Evolutionary conservation across 352 stramenopile genomes (phyloP).

Genomic region (Pythium phragmiticola): DNA sequence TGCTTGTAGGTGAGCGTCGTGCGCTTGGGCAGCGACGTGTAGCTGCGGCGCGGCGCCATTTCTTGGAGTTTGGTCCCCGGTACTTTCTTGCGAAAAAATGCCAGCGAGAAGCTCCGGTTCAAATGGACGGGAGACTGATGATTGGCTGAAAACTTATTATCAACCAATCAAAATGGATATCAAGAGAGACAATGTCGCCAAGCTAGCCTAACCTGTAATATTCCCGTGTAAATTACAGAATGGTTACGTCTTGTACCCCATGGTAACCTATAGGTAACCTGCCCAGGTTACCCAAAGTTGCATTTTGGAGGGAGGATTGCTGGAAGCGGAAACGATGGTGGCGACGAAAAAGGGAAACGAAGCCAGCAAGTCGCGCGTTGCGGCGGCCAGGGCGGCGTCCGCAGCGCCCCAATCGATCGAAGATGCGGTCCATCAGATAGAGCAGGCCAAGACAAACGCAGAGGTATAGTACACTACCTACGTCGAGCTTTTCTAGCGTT

Average conservation of each 20-base stretch:
- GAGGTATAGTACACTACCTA: constrained; percentile 8
- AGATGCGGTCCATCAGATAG: constrained; percentile 15
- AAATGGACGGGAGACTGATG: not conserved
- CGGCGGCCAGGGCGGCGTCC: constrained; percentile 3
- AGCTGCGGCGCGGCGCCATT: constrained; percentile 19
- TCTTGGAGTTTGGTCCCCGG: not conserved
- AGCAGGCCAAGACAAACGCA: constrained; percentile 5
- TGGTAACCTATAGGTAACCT: no score
- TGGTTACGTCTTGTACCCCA: constrained; percentile 1
- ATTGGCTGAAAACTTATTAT: constrained; percentile 8
- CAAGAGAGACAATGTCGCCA: not conserved
- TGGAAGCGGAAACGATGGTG: constrained; percentile 3
- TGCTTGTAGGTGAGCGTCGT: constrained; percentile 29
- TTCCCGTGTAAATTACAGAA: constrained; percentile 2
- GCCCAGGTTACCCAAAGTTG: constrained; percentile 2
- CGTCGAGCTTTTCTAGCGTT: not conserved
- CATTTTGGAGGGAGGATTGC: constrained; percentile 2
- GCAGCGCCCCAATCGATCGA: not conserved
- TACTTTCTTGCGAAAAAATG: not conserved
- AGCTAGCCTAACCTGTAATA: not conserved
- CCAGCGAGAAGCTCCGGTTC: not conserved
- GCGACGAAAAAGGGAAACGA: constrained; percentile 5
- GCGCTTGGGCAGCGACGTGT: constrained; percentile 28
- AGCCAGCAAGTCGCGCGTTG: not conserved
- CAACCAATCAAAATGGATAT: not conserved